Percentiles rank a stretch among this genome's conserved stretches.
Conservation (phyloP, 2,329 filamentous ascomycete species). For the Pseudohalonectria lignicola region DNA sequence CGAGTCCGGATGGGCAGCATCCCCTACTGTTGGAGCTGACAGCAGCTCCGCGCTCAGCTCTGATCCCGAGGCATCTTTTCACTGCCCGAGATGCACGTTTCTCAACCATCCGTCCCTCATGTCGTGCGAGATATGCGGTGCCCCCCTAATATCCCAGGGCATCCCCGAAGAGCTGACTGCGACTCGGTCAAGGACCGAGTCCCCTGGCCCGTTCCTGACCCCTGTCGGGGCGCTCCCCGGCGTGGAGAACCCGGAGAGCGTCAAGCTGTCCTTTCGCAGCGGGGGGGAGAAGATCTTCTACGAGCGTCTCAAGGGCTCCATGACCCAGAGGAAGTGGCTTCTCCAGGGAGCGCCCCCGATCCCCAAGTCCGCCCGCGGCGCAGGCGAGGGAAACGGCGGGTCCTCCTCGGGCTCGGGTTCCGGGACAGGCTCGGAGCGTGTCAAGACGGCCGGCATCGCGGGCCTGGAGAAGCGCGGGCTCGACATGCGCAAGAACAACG, state of each 20-base stretch:
- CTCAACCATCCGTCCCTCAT: slow-evolving; percentile 79
- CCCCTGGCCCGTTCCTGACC: slow-evolving; percentile 62
- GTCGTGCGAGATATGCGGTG: slow-evolving; percentile 86
- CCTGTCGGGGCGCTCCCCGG: slow-evolving; percentile 17
- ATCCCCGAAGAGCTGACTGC: slow-evolving; percentile 27
- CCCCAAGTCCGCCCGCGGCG: slow-evolving; percentile 44
- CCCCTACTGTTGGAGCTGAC: no score
- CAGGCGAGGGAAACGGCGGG: slow-evolving; percentile 21
- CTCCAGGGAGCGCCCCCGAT: slow-evolving; percentile 81
- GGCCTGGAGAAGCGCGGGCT: slow-evolving; percentile 79
- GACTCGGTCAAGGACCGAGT: slow-evolving; percentile 48
- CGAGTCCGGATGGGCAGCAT: slow-evolving; percentile 1
- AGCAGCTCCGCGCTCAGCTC: slow-evolving; percentile 11
- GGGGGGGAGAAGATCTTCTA: slow-evolving; percentile 87
- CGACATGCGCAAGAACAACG: slow-evolving; percentile 83
- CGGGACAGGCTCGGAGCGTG: slow-evolving; percentile 12
- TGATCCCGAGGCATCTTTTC: slow-evolving; percentile 31
- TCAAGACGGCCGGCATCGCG: slow-evolving; percentile 75
- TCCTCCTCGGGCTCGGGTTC: slow-evolving; percentile 4
- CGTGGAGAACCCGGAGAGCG: slow-evolving; percentile 54
- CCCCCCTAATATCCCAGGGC: slow-evolving; percentile 51
- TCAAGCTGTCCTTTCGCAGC: slow-evolving; percentile 85
- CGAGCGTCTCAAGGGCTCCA: slow-evolving; percentile 75
- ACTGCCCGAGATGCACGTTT: slow-evolving; percentile 87
- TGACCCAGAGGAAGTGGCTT: slow-evolving; percentile 93